A percentile compares a stretch with the other conserved stretches of the same genome.
Conservation (phyloP, 441 rosid species). For the Manihot esculenta region DNA sequence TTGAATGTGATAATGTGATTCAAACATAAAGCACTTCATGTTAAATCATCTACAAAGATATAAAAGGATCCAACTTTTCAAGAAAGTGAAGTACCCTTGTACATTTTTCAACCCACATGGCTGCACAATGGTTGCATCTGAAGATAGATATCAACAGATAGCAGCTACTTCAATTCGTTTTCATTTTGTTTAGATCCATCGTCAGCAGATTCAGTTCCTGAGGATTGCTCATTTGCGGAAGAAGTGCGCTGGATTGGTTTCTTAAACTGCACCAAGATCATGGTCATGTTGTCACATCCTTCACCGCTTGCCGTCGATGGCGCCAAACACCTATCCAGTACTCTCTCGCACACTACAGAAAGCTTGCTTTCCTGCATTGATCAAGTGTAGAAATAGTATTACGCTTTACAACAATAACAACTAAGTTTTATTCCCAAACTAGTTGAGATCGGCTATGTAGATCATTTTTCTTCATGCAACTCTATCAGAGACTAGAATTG, state of each 20-base stretch:
- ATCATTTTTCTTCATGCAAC: too few relatives aligned
- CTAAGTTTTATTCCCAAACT: too few relatives aligned
- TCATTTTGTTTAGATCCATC: constrained; percentile 28
- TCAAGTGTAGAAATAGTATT: neutral
- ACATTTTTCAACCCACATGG: constrained; percentile 8
- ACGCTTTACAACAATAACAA: too few relatives aligned
- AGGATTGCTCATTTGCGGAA: constrained; percentile 36
- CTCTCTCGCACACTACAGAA: constrained; percentile 82
- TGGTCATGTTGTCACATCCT: constrained; percentile 99
- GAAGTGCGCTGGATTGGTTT: constrained; percentile 46
- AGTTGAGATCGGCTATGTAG: too few relatives aligned
- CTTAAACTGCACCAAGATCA: constrained; percentile 92
- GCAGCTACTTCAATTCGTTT: constrained; percentile 24
- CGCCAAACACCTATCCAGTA: constrained; percentile 84
- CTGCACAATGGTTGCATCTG: neutral
- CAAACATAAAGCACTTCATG: constrained; percentile 4
- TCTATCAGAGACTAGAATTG: too few relatives aligned
- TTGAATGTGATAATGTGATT: constrained; percentile 8
- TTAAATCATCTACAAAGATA: constrained; percentile 17
- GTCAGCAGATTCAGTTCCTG: constrained; percentile 34
- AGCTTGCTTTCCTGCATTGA: constrained; percentile 80
- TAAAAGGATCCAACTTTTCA: neutral
- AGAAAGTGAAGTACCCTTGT: neutral
- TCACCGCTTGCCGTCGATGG: constrained; percentile 85
- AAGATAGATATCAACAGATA: neutral